Evolutionary conservation across 495 filamentous ascomycete genomes (phyloP).

Genomic region (Penicillium turbatum): DNA sequence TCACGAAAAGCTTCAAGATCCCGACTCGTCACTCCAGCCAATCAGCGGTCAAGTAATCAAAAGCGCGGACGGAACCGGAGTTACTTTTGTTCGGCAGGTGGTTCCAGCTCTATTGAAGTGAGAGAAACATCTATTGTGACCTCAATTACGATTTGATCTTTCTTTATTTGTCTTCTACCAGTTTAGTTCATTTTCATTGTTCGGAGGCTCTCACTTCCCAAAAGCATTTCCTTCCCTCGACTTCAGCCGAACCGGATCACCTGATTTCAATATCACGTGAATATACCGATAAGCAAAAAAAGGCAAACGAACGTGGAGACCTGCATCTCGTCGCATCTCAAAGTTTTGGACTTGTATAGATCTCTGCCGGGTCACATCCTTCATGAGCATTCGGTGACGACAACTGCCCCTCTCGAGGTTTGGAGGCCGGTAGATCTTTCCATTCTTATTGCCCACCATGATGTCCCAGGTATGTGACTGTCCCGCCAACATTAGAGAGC

Average conservation of each 20-base stretch:
- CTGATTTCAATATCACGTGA: slow-evolving; percentile 32
- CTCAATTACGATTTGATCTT: not conserved
- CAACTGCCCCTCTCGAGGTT: slow-evolving; percentile 61
- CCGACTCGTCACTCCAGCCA: slow-evolving; percentile 21
- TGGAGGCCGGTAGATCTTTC: slow-evolving; percentile 56
- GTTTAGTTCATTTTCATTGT: not conserved
- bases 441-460: slow-evolving; percentile 48
- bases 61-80: slow-evolving; percentile 43
- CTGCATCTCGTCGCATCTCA: slow-evolving; percentile 2
- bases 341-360: slow-evolving; percentile 2
- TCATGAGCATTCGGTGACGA: slow-evolving; percentile 59
- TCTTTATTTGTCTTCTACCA: not conserved
- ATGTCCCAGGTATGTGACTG: slow-evolving; percentile 48
- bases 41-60: slow-evolving; percentile 6
- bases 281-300: slow-evolving; percentile 36
- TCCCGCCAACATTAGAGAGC: slow-evolving; percentile 6
- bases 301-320: slow-evolving; percentile 13
- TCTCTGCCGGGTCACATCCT: slow-evolving; percentile 9
- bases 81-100: slow-evolving; percentile 26
- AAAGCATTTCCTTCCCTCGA: not conserved
- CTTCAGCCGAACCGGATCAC: slow-evolving; percentile 20
- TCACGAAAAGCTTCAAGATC: slow-evolving; percentile 51
- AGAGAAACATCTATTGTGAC: not conserved
- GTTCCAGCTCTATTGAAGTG: not conserved
- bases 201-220: not conserved